Evolutionary conservation across 331 rosid genomes (phyloP).

Genomic region (Spiraea crenata): DNA sequence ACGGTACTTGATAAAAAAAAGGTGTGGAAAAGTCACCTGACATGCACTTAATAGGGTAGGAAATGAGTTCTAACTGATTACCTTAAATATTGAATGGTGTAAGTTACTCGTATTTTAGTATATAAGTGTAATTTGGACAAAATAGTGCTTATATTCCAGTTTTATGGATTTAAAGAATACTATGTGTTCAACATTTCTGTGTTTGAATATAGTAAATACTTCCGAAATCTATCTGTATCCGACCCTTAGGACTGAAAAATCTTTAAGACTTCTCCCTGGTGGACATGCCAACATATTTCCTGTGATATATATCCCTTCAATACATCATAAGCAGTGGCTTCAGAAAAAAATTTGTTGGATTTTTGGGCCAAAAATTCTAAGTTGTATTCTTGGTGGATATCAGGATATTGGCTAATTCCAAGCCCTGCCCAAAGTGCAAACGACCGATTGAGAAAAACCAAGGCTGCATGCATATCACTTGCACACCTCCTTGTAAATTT

Average conservation of each 20-base stretch:
- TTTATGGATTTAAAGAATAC: neutral
- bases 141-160: neutral
- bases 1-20: neutral
- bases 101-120: neutral
- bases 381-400: slow-evolving; percentile 21
- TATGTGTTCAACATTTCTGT: neutral
- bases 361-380: neutral
- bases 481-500: slow-evolving; percentile 54
- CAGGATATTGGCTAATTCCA: slow-evolving; percentile 65
- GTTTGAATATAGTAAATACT: neutral
- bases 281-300: neutral
- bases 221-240: neutral
- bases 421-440: slow-evolving; percentile 61
- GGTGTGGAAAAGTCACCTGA: neutral
- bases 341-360: neutral
- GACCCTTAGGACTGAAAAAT: neutral
- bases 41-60: neutral
- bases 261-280: neutral
- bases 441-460: slow-evolving; percentile 53
- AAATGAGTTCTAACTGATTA: neutral
- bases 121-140: neutral
- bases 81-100: neutral
- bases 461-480: slow-evolving; percentile 54
- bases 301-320: neutral
- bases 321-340: neutral